Evolutionary conservation across 129 eudicot species (phyloP).

Genomic region (Daucus carota): DNA sequence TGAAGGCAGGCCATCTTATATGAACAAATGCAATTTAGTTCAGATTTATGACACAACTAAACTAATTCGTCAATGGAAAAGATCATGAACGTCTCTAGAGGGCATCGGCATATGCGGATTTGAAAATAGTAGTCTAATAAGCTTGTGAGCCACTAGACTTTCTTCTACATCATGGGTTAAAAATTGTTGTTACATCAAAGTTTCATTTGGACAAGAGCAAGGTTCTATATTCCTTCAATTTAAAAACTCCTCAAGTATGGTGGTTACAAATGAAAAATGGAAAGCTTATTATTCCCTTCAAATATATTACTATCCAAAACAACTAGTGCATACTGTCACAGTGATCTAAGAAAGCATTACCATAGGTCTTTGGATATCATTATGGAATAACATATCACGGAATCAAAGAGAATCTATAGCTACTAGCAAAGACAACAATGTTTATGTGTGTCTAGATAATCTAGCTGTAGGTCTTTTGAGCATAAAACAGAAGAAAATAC

Average conservation of each 20-base stretch:
- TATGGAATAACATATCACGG: not conserved
- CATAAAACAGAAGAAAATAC: too few relatives aligned
- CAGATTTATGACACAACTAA: not conserved
- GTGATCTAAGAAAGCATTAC: not conserved
- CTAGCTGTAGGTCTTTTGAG: too few relatives aligned
- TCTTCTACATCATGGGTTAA: not conserved
- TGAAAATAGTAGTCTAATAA: too few relatives aligned
- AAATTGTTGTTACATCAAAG: not conserved
- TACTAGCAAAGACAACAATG: not conserved
- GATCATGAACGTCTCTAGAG: not conserved
- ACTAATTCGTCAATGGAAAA: not conserved
- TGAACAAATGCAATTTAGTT: not conserved
- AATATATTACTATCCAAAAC: not conserved
- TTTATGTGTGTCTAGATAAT: too few relatives aligned
- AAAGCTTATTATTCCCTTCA: not conserved
- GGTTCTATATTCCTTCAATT: not conserved
- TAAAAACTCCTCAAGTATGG: not conserved
- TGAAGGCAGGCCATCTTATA: not conserved
- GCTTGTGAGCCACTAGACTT: not conserved
- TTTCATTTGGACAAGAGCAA: not conserved
- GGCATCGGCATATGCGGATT: not conserved
- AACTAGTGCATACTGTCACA: not conserved
- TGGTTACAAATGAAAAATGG: too few relatives aligned
- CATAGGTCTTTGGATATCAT: not conserved
- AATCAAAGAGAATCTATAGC: not conserved